Evolutionary conservation across 2,329 filamentous ascomycete species (phyloP).

Genomic region (Botrytis tulipae): DNA sequence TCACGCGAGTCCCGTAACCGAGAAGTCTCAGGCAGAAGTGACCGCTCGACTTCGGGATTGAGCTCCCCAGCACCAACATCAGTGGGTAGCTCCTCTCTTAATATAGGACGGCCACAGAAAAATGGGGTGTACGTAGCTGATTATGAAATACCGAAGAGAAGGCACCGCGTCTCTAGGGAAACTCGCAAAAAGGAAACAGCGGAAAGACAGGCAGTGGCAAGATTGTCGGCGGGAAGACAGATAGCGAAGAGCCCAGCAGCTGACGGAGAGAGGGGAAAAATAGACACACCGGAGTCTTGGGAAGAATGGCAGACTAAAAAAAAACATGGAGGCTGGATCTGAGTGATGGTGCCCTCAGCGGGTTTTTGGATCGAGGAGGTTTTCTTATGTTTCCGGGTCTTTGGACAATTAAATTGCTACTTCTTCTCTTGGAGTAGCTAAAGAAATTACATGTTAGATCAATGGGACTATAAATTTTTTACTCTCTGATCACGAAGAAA

Average conservation of each 20-base stretch:
- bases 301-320: neutral
- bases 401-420: neutral
- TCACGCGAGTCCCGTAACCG: neutral
- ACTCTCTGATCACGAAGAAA: neutral
- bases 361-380: neutral
- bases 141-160: neutral
- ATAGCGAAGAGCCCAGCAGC: neutral
- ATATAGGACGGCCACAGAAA: neutral
- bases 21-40: neutral
- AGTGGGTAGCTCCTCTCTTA: neutral
- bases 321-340: neutral
- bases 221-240: neutral
- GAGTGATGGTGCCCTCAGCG: neutral
- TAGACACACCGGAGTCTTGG: neutral
- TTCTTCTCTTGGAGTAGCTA: neutral
- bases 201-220: neutral
- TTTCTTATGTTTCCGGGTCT: neutral
- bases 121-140: neutral
- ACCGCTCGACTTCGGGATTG: neutral
- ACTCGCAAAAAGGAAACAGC: neutral
- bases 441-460: neutral
- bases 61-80: no score
- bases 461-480: neutral
- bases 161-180: neutral
- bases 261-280: neutral